Percentiles rank a stretch among this genome's conserved stretches.
Evolutionary conservation across 805 yeast species (phyloP).

Genomic region (Komagataella phaffii): DNA sequence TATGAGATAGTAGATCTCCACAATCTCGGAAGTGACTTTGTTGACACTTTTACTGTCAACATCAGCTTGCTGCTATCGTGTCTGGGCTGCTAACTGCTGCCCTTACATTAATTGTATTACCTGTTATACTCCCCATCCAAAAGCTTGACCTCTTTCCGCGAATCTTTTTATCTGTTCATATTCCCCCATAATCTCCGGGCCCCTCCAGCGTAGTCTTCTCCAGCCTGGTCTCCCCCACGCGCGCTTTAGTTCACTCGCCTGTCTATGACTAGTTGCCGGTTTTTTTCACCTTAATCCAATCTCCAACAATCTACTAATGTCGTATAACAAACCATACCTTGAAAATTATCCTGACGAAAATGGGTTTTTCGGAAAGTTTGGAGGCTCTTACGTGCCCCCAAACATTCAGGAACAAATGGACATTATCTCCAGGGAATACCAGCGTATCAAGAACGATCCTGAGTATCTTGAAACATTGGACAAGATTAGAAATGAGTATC

Average conservation of each 20-base stretch:
- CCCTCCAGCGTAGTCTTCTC: too few relatives aligned
- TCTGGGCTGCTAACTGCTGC: too few relatives aligned
- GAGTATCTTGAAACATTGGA: constrained; percentile 4
- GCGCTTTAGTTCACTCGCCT: neutral
- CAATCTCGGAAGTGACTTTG: too few relatives aligned
- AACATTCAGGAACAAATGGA: constrained; percentile 3
- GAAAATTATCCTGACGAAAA: constrained; percentile 6
- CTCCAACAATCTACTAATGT: neutral
- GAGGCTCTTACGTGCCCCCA: constrained; percentile 6
- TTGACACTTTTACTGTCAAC: too few relatives aligned
- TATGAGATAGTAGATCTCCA: neutral
- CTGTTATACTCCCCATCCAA: too few relatives aligned
- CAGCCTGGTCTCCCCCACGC: neutral
- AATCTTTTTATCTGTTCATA: too few relatives aligned
- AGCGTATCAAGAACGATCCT: constrained; percentile 1
- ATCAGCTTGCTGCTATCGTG: too few relatives aligned
- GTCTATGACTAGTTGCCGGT: neutral
- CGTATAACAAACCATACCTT: constrained; percentile 3
- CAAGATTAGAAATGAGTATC: constrained; percentile 4
- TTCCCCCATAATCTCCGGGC: neutral
- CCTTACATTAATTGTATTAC: too few relatives aligned
- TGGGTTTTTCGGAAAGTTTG: constrained; percentile 6
- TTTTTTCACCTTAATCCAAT: neutral
- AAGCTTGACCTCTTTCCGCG: too few relatives aligned
- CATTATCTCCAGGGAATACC: constrained; percentile 2